Base-by-base conservation (phyloP, 192 early-diverging fungal species). In the Obelidium mucronatum region DNA sequence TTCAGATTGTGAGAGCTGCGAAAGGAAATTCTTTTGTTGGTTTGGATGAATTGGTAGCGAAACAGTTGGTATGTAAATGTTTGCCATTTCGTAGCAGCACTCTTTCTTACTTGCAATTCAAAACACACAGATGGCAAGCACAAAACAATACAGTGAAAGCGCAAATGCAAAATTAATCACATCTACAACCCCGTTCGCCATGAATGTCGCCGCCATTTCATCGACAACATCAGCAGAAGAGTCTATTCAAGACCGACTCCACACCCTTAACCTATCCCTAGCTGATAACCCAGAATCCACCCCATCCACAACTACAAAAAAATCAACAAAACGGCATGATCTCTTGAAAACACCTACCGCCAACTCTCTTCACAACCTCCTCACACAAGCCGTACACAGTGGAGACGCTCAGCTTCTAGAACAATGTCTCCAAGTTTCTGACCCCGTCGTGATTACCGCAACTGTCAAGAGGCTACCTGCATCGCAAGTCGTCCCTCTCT, bases 201-300 rank as follows among this genome's bases (percentile, higher is more conserved):
- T 77, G 48, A 69, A 70, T 68, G 24, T 59, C 8, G 24, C 19
- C 28, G 30, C 42, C 33, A 11, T 37, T 2, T 22, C 35, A 22
- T 30, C 37, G 28, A 28, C 55, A n/a, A 48, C 73, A 5, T 62
- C 70, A 53, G 40, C 65, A 34, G 85, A 87, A 59, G 77, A 81
- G 8, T 81, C 85, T 8, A 70, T 87, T 3, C 83, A 84, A 69
- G 82, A 84, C 26, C 81, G 82, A 35, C 74, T 87, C 48, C 53
- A 79, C 4, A 54, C 74, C 22, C 62, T 86, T 40, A 15, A 39
- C 19, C 34, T 84, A 22, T 30, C 48, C n/a, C 66, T 80, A 30
- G 42, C 59, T 3, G 40, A 24, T 30, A 40, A 19, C 34, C 42
- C 44, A 54, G 37, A 51, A 26, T 70, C 53, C 30, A 40, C 58